Evolutionary conservation across 306 rosid species (phyloP).

Genomic region (Vachellia collinsii): DNA sequence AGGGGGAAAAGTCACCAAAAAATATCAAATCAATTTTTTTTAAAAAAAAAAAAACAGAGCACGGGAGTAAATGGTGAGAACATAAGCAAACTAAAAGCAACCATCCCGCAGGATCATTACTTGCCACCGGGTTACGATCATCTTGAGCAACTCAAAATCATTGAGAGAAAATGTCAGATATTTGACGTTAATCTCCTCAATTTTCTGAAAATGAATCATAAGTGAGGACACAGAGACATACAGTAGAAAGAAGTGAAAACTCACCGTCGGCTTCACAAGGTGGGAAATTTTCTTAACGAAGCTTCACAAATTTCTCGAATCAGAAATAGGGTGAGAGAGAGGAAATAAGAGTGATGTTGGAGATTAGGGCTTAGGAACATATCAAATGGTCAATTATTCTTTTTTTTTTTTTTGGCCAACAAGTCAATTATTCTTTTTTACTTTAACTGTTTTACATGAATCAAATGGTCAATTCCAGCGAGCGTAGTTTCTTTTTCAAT

Average conservation of each 20-base stretch:
- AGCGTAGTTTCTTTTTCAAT: not conserved
- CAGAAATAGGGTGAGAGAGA: not conserved
- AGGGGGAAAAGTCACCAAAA: not conserved
- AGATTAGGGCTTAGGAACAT: constrained; percentile 2
- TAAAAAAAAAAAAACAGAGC: not conserved
- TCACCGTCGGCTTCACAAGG: constrained; percentile 4
- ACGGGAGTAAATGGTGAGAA: not conserved
- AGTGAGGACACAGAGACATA: not conserved
- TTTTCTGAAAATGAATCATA: not conserved
- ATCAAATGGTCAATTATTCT: not conserved
- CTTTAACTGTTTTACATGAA: no score
- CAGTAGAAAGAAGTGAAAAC: not conserved
- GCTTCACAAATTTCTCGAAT: not conserved
- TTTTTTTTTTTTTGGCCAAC: no score
- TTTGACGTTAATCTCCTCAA: not conserved
- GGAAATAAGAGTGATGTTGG: not conserved
- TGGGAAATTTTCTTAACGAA: not conserved
- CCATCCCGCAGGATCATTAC: not conserved
- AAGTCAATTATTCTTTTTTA: not conserved
- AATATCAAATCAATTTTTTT: not conserved
- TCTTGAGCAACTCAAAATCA: not conserved
- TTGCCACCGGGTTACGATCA: not conserved
- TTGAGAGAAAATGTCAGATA: not conserved
- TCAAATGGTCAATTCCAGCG: not conserved
- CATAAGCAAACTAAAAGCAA: not conserved